Evolutionary conservation across 495 filamentous ascomycete genomes (phyloP), one percentile per base, ranked within the genome.

Genomic region (Penicillium canescens): DNA sequence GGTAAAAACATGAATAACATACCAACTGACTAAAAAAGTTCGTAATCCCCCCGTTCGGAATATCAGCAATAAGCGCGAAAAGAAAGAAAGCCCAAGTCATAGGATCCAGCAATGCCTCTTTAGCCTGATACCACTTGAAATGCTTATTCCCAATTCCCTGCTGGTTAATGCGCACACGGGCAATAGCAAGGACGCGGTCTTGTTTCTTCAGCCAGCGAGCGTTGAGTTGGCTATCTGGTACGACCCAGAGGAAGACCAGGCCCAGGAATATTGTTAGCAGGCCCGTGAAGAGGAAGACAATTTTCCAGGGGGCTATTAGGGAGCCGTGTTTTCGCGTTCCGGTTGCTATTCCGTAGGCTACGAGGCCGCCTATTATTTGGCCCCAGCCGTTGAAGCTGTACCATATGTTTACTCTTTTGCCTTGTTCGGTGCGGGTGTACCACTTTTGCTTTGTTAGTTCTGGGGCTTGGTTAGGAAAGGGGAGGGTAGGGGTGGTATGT

Each of bases 141-240:
- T 82, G 78, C 68, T 87, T 87, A 58, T 86, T 89, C 34, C 85
- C 83, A 31, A 88, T 80, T 9, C 86, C 86, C 56, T 86, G 85
- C 60, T 87, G 79, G 49, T 89, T 88, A 39, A 77, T 66, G 2
- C 82, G 75, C 24, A 88, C 80, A 31, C 86, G 74, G 45, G 84
- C 83, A 42, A 89, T 67, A 3, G 81, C 81, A 43, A 86, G 65
- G 58, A 73, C 54, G 43, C 82, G 80, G 42, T 90, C 87, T 53
- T 83, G 73, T 42, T 81, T 76, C 13, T 72, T 86, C 18, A 90
- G 67, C 77, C 84, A 89, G 28, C 82, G 78, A 9, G 84, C 83
- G 59, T 88, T 87, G 47, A 86, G 66, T 53, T 89, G 87, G 55
- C 76, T 88, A 59, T 91, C 87, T 1, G 86, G 87, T 43, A 91